phyloP scores from a whole-genome alignment of 371 early-diverging fungal genomes.

The Mucor circinelloides region DNA sequence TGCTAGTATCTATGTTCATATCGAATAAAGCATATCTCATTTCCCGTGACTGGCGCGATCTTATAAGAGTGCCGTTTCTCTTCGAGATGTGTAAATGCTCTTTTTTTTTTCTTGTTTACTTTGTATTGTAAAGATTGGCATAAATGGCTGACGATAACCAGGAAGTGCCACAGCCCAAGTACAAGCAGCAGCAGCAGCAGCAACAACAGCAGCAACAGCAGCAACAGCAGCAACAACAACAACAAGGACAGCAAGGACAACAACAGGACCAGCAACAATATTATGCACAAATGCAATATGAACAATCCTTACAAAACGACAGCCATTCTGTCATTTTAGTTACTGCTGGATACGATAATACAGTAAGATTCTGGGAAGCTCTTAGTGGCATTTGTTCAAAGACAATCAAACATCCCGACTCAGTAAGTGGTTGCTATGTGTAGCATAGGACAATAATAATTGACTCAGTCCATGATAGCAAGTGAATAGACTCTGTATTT shows the following conservation, averaged over 20 bases:
- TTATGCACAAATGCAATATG: conserved; percentile 49
- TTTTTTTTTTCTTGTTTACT: background rate
- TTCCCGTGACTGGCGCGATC: too few relatives aligned
- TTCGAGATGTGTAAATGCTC: background rate
- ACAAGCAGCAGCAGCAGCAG: conserved; percentile 5
- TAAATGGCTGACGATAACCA: conserved; percentile 11
- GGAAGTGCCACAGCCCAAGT: background rate
- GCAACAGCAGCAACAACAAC: background rate
- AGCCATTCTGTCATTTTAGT: conserved; percentile 88
- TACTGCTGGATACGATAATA: conserved; percentile 96
- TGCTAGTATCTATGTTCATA: conserved; percentile 52
- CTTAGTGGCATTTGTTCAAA: conserved; percentile 91
- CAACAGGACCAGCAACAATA: conserved; percentile 41
- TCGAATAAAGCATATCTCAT: conserved; percentile 2
- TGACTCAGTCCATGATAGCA: conserved; percentile 55
- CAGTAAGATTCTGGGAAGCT: conserved; percentile 98
- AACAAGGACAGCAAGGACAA: conserved; percentile 4
- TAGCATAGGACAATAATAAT: too few relatives aligned
- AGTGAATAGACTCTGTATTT: conserved; percentile 92
- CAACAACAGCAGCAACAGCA: conserved; percentile 6
- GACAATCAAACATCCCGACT: conserved; percentile 94
- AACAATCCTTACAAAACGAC: conserved; percentile 51
- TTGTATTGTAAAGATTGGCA: background rate
- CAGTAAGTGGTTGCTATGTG: conserved; percentile 47
- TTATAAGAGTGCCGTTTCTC: background rate